Evolutionary conservation across 2,329 filamentous ascomycete genomes (phyloP), one percentile per base, ranked within the genome.

Genomic region (Stemphylium lycopersici): DNA sequence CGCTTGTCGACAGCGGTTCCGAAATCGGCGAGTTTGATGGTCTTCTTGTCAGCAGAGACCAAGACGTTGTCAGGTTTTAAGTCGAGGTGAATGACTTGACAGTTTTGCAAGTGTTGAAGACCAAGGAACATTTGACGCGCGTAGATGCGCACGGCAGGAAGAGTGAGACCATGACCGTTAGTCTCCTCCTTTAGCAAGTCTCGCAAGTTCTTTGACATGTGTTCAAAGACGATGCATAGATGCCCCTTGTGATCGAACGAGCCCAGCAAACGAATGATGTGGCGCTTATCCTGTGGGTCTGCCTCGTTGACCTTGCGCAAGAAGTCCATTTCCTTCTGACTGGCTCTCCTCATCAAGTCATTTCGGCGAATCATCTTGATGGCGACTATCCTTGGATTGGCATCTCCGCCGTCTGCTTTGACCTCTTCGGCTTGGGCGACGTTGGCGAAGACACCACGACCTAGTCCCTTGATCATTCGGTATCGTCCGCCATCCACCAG

Each of bases 321-420:
- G 61, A 98, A 96, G 37, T 91, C 90, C 72, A 98, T 96, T 74
- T 99, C 95, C 54, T 95, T 97, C 75, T 92, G 87, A 16, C 93
- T 95, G 40, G 92, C 93, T 76, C 96, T 97, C 63, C 87, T 84
- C 87, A 97, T 89, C 11, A 91, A 90, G 70, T 96, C 93, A 68
- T 99, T 98, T 76, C 96, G 96, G 59, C 95, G 90, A 76, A 98
- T 96, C 67, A 99, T 95, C 78, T 99, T 99, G 82, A 99, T 90
- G 20, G 95, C 95, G 29, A 98, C 93, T n/a, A 90, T 75, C 65
- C 85, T 88, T 53, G 69, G 59, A 18, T 32, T 55, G 24, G 55
- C 41, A 26, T 71, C 40, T 84, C 90, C 55, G 15, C 29, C 47
- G 8, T 56, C 58, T 8, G 52, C 49, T 10, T 48, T 58, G 8